Base-by-base conservation (phyloP, 148 eudicot genomes). In the Camellia sinensis region DNA sequence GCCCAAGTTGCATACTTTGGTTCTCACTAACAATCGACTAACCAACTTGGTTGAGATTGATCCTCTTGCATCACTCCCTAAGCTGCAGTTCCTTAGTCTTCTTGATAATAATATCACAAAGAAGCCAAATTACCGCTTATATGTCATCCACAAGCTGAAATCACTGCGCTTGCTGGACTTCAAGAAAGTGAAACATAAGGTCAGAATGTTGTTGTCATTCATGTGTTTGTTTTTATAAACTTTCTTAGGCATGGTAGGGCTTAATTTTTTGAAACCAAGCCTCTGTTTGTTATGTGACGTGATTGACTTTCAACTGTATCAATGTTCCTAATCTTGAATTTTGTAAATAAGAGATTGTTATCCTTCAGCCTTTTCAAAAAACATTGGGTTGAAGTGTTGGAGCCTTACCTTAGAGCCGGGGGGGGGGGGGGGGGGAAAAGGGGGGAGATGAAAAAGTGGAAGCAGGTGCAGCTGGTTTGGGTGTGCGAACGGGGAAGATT, bases 1-100 rank as follows among this genome's bases (percentile, higher is more conserved):
- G 89, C 99, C 98, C 3, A 94, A 97, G 80, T 82, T 97, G 85
- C 99, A 97, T 80, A 84, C 97, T 7, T 88, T 97, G 87, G 89
- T 97, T 40, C 97, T 94, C 77, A 92, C 97, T 14, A 94, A 94
- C 90, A 97, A 97, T 74, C 88, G 98, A 46, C 83, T 97, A 68
- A 90, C 91, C 71, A 97, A 97, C 81, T 86, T 97, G 93, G 92
- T 87, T 74, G 99, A 94, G 88, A 97, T 97, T 80, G 99, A 97
- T 87, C 98, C 98, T 2, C 97, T 97, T 70, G 94, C 94, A 43
- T 89, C 99, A 12, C 91, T 97, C 69, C 83, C 97, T 2, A 97
- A 91, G 89, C 88, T 97, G 79, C 91, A 84, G 86, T 73, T 53
- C 56, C 77, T 74, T 10, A 74, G 77, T 64, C 41, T 64, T 1